Conservation (phyloP, 441 rosid genomes). For the Kokia cookei region DNA sequence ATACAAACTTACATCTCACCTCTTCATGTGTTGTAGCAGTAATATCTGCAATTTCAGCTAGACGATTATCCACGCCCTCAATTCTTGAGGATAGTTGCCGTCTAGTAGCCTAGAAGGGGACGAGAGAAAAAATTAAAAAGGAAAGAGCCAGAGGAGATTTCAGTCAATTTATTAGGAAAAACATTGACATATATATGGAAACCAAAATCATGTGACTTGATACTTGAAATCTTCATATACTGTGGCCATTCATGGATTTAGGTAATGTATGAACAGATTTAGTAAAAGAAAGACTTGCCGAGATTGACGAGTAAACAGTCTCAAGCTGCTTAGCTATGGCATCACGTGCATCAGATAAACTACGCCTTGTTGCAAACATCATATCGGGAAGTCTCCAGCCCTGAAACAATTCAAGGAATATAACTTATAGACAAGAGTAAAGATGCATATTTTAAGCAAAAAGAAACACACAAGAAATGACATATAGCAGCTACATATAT, state of each 20-base stretch:
- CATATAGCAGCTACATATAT: too few species aligned
- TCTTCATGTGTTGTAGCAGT: conserved; percentile 56
- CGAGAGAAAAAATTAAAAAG: neutral
- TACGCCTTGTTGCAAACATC: conserved; percentile 91
- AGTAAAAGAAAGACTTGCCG: conserved; percentile 38
- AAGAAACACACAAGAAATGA: too few species aligned
- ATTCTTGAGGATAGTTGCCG: conserved; percentile 60
- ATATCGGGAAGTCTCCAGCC: conserved; percentile 96
- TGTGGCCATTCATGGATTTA: neutral
- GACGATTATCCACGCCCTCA: conserved; percentile 39
- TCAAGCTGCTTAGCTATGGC: conserved; percentile 74
- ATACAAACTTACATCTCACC: conserved; percentile 32
- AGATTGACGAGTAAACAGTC: conserved; percentile 60
- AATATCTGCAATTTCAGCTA: conserved; percentile 49
- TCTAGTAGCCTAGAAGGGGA: conserved; percentile 48
- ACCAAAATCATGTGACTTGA: neutral
- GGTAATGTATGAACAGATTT: neutral
- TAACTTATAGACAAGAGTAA: neutral
- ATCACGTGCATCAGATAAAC: conserved; percentile 81
- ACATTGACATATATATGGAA: neutral
- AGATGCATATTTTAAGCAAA: neutral
- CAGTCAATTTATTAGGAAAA: neutral
- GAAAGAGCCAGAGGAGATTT: neutral
- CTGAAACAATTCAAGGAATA: conserved; percentile 30
- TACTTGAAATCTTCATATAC: neutral